Base-by-base conservation (phyloP, 352 stramenopile species). In the Globisporangium abappressorium region DNA sequence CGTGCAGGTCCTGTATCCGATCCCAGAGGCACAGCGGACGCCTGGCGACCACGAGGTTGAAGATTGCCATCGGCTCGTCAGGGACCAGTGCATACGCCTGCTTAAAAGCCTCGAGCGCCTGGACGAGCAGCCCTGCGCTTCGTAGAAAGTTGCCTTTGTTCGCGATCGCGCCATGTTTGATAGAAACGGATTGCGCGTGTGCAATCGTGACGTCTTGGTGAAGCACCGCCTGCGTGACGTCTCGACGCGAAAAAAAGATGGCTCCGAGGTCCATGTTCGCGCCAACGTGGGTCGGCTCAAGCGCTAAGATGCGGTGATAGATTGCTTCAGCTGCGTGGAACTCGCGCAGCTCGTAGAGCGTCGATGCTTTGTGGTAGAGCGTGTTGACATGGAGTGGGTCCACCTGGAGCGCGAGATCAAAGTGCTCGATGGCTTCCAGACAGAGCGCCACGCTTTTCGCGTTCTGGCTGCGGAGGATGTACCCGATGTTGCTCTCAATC, bases 81-180 rank as follows among this genome's bases (percentile, higher is more conserved):
- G 84, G 70, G 3, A 5, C 24, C 9, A 70, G 58, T n/a, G 49
- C 20, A 8, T 56, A 46, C 22, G 70, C 64, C 0, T 90, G 47
- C 14, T 57, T 54, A 6, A 92, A 47, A 14, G 80, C 84, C 20
- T 82, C 62, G 1, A 95, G 62, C 7, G 89, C 85, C 0, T 72
- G 65, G 11, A 72, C 57, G 1, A 84, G 61, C 14, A 73, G 53
- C 1, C 79, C 79, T 2, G 64, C 67, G 41, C 89, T 80, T 22
- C 83, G 87, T 15, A 93, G 68, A 55, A 93, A 93, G 9, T 87
- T 66, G 0, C 77, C 88, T 65, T 92, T 94, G 72, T 96, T 96
- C 73, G 87, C 75, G 24, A 93, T 69, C 4, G 79, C 84, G 0
- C 70, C 65, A 12, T 82, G 26, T 18, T 75, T 69, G 14, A 69